A percentile compares a stretch with the other conserved stretches of the same genome.
phyloP scores from a whole-genome alignment of 176 grass and related monocot genomes.

The Avena atlantica region DNA sequence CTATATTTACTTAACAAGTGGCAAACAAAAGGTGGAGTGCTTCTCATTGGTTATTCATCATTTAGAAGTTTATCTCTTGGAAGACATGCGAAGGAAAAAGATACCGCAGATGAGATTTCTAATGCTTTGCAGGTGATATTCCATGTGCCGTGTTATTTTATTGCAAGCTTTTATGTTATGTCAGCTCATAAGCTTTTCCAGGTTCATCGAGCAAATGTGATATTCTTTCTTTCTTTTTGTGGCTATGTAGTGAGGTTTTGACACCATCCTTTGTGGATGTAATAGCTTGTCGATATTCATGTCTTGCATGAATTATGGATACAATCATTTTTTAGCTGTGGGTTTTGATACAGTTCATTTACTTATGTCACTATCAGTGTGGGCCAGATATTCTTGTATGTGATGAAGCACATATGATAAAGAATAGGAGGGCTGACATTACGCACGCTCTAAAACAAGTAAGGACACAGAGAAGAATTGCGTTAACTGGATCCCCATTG shows the following conservation, averaged over 20 bases:
- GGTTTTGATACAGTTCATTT: conserved; percentile 49
- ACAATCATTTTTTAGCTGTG: conserved; percentile 33
- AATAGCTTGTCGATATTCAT: conserved; percentile 21
- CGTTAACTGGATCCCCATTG: conserved; percentile 93
- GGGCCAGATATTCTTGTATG: conserved; percentile 98
- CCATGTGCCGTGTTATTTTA: conserved; percentile 10
- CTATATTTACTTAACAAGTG: conserved; percentile 82
- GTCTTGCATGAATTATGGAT: conserved; percentile 10
- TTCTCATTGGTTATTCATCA: conserved; percentile 95
- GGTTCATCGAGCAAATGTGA: background rate
- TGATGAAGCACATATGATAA: conserved; percentile 99
- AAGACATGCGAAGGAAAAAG: conserved; percentile 75
- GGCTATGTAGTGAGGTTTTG: conserved; percentile 25
- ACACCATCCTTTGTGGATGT: conserved; percentile 18
- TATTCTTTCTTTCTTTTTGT: background rate
- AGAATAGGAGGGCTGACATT: conserved; percentile 90
- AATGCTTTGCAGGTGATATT: conserved; percentile 76
- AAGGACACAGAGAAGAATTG: conserved; percentile 93
- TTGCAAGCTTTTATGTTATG: conserved; percentile 31
- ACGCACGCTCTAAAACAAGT: conserved; percentile 95
- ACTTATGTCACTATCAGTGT: conserved; percentile 51
- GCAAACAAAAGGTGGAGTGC: conserved; percentile 81
- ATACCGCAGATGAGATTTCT: conserved; percentile 68
- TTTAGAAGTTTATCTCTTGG: conserved; percentile 94
- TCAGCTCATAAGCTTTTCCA: conserved; percentile 19